Conservation (phyloP, 148 eudicot species). For the Fagopyrum tataricum region DNA sequence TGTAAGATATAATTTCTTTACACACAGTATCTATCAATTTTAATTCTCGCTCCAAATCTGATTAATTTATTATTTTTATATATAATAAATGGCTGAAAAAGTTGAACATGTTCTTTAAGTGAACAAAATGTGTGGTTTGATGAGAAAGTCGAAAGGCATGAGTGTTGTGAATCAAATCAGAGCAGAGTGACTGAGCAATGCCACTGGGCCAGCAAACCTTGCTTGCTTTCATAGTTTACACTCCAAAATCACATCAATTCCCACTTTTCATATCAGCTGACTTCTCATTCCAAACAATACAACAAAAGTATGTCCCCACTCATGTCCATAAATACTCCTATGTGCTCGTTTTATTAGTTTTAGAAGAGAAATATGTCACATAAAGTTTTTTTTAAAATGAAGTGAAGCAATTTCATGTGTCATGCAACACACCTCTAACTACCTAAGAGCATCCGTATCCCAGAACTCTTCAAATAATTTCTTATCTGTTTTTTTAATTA, state of each 20-base stretch:
- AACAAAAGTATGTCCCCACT: background rate
- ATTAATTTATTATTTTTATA: no score
- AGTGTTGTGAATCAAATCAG: background rate
- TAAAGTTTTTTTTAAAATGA: no score
- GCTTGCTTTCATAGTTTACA: background rate
- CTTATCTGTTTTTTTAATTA: no score
- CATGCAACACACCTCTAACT: no score
- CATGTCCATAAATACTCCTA: background rate
- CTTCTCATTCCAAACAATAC: conserved; percentile 7
- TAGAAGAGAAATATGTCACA: no score
- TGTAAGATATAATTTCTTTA: no score
- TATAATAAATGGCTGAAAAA: background rate
- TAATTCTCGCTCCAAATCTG: no score
- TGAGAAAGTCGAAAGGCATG: background rate
- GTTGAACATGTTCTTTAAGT: background rate
- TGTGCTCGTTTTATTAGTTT: no score
- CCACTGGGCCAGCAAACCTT: background rate
- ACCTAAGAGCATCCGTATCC: no score
- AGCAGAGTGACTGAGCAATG: background rate
- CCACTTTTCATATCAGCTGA: conserved; percentile 1
- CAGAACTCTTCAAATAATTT: no score
- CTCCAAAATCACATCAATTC: conserved; percentile 2
- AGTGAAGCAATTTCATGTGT: no score
- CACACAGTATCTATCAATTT: no score
- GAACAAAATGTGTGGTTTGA: background rate